These are phyloP conservation scores for Schwanniomyces occidentalis DNA, from an alignment of 805 yeast genomes.

Conservation along the genomic window DNA sequence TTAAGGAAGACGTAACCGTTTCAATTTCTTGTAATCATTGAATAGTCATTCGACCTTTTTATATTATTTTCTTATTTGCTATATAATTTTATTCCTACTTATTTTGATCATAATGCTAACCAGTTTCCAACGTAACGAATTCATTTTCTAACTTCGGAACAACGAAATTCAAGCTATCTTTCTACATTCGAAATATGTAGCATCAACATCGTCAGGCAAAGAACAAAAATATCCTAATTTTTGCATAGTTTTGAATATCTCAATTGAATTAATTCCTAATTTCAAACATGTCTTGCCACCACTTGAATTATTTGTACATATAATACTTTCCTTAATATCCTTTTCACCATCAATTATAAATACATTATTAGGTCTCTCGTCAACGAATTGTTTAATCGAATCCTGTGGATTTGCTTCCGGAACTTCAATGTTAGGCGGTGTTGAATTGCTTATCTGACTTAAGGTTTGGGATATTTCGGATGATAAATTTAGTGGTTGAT, in stretches of 20 bases:
- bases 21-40: too few relatives aligned
- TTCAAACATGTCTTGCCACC: constrained; percentile 52
- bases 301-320: constrained; percentile 43
- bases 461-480: constrained; percentile 29
- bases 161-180: constrained; percentile 31
- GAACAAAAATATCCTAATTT: constrained; percentile 50
- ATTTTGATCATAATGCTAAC: too few relatives aligned
- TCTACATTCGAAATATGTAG: constrained; percentile 54
- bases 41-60: too few relatives aligned
- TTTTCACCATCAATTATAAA: constrained; percentile 46
- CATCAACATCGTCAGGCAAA: constrained; percentile 47
- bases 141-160: too few relatives aligned
- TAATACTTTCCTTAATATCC: constrained; percentile 37
- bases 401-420: constrained; percentile 12
- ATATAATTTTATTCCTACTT: too few relatives aligned
- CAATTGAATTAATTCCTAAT: constrained; percentile 38
- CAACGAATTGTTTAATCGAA: constrained; percentile 32
- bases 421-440: constrained; percentile 10
- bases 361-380: constrained; percentile 29
- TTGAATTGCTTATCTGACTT: constrained; percentile 22
- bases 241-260: constrained; percentile 51
- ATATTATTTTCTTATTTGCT: not conserved
- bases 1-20: too few relatives aligned
- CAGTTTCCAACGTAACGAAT: too few relatives aligned
- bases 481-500: constrained; percentile 19